These are phyloP conservation scores for Chenopodium quinoa DNA, from an alignment of 148 eudicot genomes.

Conservation along the genomic window DNA sequence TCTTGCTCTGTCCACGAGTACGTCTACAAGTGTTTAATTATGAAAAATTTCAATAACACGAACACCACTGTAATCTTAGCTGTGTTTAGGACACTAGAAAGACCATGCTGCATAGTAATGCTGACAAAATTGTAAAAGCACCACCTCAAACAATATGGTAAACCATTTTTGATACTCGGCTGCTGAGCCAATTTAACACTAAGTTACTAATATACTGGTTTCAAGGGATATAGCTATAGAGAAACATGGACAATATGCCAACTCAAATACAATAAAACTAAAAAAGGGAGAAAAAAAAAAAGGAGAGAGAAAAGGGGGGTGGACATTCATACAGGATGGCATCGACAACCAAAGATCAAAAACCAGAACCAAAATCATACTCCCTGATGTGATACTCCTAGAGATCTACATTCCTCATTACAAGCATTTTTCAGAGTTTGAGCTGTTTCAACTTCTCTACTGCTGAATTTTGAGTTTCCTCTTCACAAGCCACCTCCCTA, in stretches of 20 bases:
- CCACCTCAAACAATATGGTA: constrained; percentile 3
- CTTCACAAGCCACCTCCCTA: constrained; percentile 12
- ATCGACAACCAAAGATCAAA: constrained; percentile 22
- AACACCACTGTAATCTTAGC: neutral
- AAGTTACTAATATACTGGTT: constrained; percentile 19
- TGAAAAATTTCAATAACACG: neutral
- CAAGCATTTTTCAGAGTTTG: constrained; percentile 39
- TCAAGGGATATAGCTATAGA: constrained; percentile 20
- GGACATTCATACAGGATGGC: constrained; percentile 31
- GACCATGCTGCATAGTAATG: neutral
- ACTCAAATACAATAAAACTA: constrained; percentile 18
- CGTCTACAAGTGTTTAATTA: neutral
- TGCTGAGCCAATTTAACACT: constrained; percentile 17
- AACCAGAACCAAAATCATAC: constrained; percentile 30
- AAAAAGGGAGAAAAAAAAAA: neutral
- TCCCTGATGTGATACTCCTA: constrained; percentile 31
- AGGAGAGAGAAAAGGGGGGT: constrained; percentile 4
- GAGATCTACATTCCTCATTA: constrained; percentile 31
- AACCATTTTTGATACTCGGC: constrained; percentile 2
- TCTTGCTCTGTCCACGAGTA: neutral
- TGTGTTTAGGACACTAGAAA: neutral
- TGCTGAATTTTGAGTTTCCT: constrained; percentile 31
- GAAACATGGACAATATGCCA: constrained; percentile 20
- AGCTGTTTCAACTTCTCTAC: constrained; percentile 54
- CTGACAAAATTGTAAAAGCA: neutral